Base-by-base conservation (phyloP, 805 yeast species). In the Wickerhamomyces silvicola region DNA sequence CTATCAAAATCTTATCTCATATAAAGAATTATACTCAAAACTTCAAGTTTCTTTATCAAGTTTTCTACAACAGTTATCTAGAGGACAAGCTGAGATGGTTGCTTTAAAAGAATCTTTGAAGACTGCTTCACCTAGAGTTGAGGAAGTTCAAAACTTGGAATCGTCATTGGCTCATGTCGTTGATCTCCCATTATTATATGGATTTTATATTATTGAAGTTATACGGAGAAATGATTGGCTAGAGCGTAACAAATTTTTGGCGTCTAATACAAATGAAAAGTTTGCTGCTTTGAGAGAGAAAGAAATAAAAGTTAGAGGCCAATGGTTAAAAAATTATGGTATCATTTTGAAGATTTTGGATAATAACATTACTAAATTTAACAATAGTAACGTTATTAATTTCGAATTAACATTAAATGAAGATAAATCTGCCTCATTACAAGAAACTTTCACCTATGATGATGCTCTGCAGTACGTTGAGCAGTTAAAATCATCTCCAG, bases 131-230 rank as follows among this genome's bases (percentile, higher is more conserved):
- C 15, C 32, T 4, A 33, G 43, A 2, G 42, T 52, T 16, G 57
- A 48, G 31, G 22, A 33, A 1, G 36, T 64, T n/a, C 63, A 50
- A 19, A 22, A 10, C 9, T 27, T 43, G 3, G 48, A 41, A 33
- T 37, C 45, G 2, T 22, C 32, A 10, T 31, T 46, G 16, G 45
- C 68, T 4, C 54, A 54, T 21, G 73, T 80, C 1, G 64, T 73
- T 10, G 92, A 83, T 50, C 49, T 83, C 18, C 94, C 94, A 0
- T 50, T 81, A 10, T 55, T 81, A 2, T 80, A 81, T 50, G 92
- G 92, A 1, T 60, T 80, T n/a, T 69, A 75, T 53, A 39, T 80
- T 3, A 66, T 81, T 28, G 88, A 82, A 41, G 64, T 60, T 27
- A 58, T 79, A 31, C 62, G 85, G 31, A 72, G 81, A 42, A 57